Evolutionary conservation across 2,329 filamentous ascomycete species (phyloP).

Genomic region (Bimuria novae-zelandiae): DNA sequence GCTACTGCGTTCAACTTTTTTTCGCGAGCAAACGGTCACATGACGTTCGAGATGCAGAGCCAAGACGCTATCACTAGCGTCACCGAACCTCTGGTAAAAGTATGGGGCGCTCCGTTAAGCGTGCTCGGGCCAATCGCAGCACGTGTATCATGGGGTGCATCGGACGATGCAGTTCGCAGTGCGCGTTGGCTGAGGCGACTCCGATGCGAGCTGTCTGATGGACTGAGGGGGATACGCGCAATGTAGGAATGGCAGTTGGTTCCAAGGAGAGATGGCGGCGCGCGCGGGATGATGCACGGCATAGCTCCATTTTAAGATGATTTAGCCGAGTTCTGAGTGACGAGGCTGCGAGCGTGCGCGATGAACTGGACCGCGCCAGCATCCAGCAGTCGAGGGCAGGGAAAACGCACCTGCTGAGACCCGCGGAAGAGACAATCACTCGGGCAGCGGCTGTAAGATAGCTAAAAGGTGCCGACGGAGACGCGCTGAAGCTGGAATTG

Average conservation of each 20-base stretch:
- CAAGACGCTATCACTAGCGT: slow-evolving; percentile 10
- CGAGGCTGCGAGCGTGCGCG: slow-evolving; percentile 8
- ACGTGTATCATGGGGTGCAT: not conserved
- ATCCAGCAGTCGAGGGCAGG: slow-evolving; percentile 8
- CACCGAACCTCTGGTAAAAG: not conserved
- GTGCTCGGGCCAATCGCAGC: not conserved
- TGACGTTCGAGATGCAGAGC: slow-evolving; percentile 5
- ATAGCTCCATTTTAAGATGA: slow-evolving; percentile 15
- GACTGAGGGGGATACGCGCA: not conserved
- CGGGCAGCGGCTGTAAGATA: not conserved
- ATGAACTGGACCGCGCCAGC: slow-evolving; percentile 9
- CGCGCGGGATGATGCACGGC: not conserved
- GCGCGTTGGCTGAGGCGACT: not conserved
- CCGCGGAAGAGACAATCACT: not conserved
- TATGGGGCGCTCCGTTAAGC: not conserved
- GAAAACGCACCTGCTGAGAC: slow-evolving; percentile 7
- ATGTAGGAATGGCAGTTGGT: not conserved
- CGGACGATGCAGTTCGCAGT: not conserved
- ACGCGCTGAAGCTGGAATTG: not conserved
- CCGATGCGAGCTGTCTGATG: slow-evolving; percentile 5
- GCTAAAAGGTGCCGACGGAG: not conserved
- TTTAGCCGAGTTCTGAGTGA: slow-evolving; percentile 12
- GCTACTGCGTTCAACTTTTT: slow-evolving; percentile 10
- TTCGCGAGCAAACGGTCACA: slow-evolving; percentile 7
- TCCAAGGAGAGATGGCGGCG: not conserved